Percentiles rank a stretch among this genome's conserved stretches.
These are phyloP conservation scores for Rickenella mellea DNA, from an alignment of 768 basidiomycete species.

Conservation along the genomic window DNA sequence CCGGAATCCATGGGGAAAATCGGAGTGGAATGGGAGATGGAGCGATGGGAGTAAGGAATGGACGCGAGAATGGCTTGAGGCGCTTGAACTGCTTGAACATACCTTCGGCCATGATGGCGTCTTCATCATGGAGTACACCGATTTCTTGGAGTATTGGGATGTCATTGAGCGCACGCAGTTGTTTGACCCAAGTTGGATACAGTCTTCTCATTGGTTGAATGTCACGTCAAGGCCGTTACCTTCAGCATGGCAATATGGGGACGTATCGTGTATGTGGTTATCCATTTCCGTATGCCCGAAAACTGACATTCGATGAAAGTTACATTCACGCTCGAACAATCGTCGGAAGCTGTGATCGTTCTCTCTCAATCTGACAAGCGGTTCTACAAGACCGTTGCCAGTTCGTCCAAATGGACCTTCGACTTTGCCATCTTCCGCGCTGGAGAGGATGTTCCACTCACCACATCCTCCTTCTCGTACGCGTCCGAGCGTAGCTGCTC, in stretches of 20 bases:
- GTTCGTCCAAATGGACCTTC: conserved; percentile 34
- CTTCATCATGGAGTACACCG: conserved; percentile 48
- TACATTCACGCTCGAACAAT: conserved; percentile 31
- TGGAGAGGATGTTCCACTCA: conserved; percentile 22
- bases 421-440: conserved; percentile 43
- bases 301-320: too few relatives aligned
- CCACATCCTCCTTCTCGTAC: not conserved
- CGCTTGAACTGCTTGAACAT: conserved; percentile 23
- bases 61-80: conserved; percentile 15
- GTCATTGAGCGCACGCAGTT: conserved; percentile 34
- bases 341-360: conserved; percentile 36
- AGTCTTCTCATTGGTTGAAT: conserved; percentile 40
- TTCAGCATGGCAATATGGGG: conserved; percentile 45
- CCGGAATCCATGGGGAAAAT: conserved; percentile 32
- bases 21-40: conserved; percentile 32
- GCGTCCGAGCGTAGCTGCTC: conserved; percentile 7
- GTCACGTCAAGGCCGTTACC: conserved; percentile 31
- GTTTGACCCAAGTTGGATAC: conserved; percentile 39
- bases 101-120: conserved; percentile 40
- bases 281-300: conserved; percentile 16
- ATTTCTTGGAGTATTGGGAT: conserved; percentile 34
- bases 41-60: conserved; percentile 17
- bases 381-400: conserved; percentile 39
- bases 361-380: conserved; percentile 41
- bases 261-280: conserved; percentile 38